Evolutionary conservation across 345 rosid genomes (phyloP).

Genomic region (Brassica carinata): DNA sequence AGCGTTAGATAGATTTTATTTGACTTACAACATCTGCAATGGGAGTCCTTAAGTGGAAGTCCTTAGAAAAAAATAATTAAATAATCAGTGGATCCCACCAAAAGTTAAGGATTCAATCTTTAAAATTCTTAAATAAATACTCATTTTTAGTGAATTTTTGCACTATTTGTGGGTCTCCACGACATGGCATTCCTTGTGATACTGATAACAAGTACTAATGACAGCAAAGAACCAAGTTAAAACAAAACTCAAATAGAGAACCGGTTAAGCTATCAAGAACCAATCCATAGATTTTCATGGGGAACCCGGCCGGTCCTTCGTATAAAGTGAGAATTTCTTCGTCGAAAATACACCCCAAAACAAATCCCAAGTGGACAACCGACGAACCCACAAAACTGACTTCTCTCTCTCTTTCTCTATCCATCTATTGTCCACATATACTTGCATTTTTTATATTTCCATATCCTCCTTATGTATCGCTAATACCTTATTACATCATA

Average conservation of each 20-base stretch:
- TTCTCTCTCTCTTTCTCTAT: slow-evolving; percentile 25
- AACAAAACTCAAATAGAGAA: neutral
- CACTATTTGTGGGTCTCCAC: too few relatives aligned
- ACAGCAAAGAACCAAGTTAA: neutral
- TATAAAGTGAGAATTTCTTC: neutral
- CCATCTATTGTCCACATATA: slow-evolving; percentile 31
- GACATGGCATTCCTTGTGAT: neutral
- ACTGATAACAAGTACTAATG: neutral
- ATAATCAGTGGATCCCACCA: too few relatives aligned
- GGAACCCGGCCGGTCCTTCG: slow-evolving; percentile 14
- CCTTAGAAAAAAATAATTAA: too few relatives aligned
- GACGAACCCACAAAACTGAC: slow-evolving; percentile 29
- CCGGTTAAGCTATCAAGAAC: neutral
- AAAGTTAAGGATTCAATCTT: too few relatives aligned
- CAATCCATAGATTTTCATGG: neutral
- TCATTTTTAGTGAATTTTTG: too few relatives aligned
- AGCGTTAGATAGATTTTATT: neutral
- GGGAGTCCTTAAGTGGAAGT: too few relatives aligned
- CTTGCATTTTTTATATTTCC: slow-evolving; percentile 30
- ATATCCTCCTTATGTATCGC: neutral
- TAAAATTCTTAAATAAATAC: too few relatives aligned
- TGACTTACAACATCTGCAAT: too few relatives aligned
- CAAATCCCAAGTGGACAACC: slow-evolving; percentile 50
- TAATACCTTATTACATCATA: slow-evolving; percentile 14
- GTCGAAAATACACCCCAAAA: slow-evolving; percentile 31